Base-by-base conservation (phyloP, 1,284 basidiomycete species). In the Anthracocystis panici-leucophaei region DNA sequence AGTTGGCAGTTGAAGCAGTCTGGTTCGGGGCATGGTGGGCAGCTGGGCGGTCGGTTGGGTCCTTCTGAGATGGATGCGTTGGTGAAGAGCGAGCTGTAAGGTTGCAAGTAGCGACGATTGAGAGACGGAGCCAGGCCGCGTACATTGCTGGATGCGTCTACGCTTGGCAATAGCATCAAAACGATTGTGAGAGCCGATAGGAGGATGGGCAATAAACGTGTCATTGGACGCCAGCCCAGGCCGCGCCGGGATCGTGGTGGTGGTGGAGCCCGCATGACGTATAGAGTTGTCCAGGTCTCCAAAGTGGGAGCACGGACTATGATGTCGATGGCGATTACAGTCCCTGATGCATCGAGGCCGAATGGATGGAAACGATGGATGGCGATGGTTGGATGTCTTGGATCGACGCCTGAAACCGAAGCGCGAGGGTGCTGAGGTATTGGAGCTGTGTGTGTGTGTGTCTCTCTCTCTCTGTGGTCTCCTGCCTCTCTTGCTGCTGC, bases 1-100 rank as follows among this genome's bases (percentile, higher is more conserved):
- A 81, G 76, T 41, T 74, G 75, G 44, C 79, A 81, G 57, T 80
- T 81, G 79, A 81, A 81, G 69, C 79, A 79, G 29, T 61, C 50
- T 3, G 78, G 78, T 56, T 72, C 73, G 7, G 76, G 76, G 40
- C 76, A 80, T 1, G 75, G 75, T 9, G 78, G 78, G 41, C 78
- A 79, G 35, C 53, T 62, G 29, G 71, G 71, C 6, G 77, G 69
- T 12, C 69, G 59, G 4, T 61, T 57, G 3, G 48, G 54, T 7
- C 5, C 6, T 8, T 35, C 52, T 9, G 49, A 38, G 2, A 52
- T 3, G 18, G 61, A 57, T 10, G 61, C 2, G 55, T 67, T 67
- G 57, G 16, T 42, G 46, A 74, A 68, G 48, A 74, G 54, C 40
- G 71, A 68, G 14, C n/a, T 55, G 29, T 68, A 74, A 6, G 71